Percentiles rank a stretch among this genome's conserved stretches.
Evolutionary conservation across 169 alveolate species (phyloP).

Genomic region (Eimeria tenella): DNA sequence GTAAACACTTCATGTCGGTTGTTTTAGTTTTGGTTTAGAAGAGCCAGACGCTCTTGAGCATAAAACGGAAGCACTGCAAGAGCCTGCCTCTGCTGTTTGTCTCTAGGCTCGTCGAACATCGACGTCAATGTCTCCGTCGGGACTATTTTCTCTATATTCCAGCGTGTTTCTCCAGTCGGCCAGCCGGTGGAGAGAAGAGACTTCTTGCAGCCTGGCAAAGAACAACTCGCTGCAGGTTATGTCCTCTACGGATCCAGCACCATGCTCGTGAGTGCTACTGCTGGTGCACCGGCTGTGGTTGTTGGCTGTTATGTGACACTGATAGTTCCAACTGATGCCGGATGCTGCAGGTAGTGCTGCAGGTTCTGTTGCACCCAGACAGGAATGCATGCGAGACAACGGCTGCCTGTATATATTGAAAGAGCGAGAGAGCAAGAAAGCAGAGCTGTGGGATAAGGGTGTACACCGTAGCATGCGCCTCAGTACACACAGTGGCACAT

Average conservation of each 20-base stretch:
- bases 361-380: no score
- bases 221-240: conserved; percentile 85
- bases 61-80: background rate
- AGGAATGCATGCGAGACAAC: no score
- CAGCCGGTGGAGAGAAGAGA: conserved; percentile 81
- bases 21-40: no score
- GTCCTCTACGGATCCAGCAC: conserved; percentile 86
- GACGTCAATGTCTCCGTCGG: conserved; percentile 91
- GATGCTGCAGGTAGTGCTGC: no score
- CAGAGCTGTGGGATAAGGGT: no score
- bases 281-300: background rate
- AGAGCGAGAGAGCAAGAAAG: no score
- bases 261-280: conserved; percentile 66
- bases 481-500: background rate
- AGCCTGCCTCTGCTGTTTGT: background rate
- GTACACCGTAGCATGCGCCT: background rate
- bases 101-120: conserved; percentile 85
- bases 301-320: background rate
- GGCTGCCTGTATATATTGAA: no score
- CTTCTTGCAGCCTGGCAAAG: conserved; percentile 83
- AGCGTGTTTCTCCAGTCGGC: conserved; percentile 76
- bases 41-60: no score
- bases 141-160: conserved; percentile 89
- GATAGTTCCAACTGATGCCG: no score
- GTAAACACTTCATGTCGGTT: no score